Base-by-base conservation (phyloP, 176 grass and related monocot species). In the Hyparrhenia diplandra region DNA sequence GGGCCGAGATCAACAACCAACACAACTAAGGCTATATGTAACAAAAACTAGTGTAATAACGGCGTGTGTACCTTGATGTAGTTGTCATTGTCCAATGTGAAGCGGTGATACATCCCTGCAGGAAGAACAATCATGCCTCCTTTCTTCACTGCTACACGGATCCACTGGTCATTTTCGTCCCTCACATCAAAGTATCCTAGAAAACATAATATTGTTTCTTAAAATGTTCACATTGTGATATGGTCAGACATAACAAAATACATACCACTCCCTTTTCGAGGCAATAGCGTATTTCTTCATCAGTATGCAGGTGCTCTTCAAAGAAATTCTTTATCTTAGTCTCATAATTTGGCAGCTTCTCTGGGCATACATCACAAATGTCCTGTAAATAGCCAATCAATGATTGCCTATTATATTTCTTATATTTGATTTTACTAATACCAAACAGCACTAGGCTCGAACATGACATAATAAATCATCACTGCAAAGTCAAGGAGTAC, bases 251-350 rank as follows among this genome's bases (percentile, higher is more conserved):
- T 6, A 79, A 71, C 6, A 45, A 83, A 24, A 73, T 14, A 82
- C 90, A 32, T 83, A 97, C 94, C 90, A 87, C 93, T 96, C 27
- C 93, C 93, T 70, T n/a, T n/a, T 96, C 93, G 36, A 96, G 90
- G 76, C 93, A 96, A 78, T 96, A 96, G 30, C 88, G 88, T 70
- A 96, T 96, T 87, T 96, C 93, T 84, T 96, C 93, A 47, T 96
- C 93, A 73, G 88, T 96, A 70, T 96, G 93, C 36, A 92, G 85
- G 80, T 96, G 93, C 75, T 96, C 93, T 88, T 96, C 90, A 75
- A 96, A 96, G 80, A 96, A 92, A 85, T 71, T 84, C 80, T 96
- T 96, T 57, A 96, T 64, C 87, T 92, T 96, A 63, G 14, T 62
- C 72, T 96, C 93, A 23, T 96, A 96, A 85, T 96, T 96, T 63